Evolutionary conservation across 140 eudicot species (phyloP), one percentile per base, ranked within the genome.

Genomic region (Flaveria floridana): DNA sequence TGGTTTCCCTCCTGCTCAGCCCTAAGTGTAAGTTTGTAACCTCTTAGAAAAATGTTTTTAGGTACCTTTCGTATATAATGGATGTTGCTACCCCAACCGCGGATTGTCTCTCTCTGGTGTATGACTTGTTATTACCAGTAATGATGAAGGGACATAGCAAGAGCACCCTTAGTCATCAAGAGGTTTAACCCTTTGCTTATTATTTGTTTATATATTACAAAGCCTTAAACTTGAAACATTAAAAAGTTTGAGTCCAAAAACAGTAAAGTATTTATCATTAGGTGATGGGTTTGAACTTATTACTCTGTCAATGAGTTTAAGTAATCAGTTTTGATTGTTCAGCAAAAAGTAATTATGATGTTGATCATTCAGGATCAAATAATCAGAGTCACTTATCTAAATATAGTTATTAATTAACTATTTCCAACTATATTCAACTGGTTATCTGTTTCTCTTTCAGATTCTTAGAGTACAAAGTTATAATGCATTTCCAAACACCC

Each of bases 31-130:
- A 5, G 41, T 34, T 70, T 84, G 13, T 73, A 46, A 75, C 34
- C 37, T 68, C 48, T 26, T 51, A 20, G 44, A 67, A 69, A 58
- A 51, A 25, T 68, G 18, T 69, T 70, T 76, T 46, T 87, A 91
- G 97, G 66, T 91, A 91, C 75, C 92, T 91, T 46, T 83, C 97
- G 0, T 91, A 91, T 56, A 81, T 91, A 78, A 91, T 91, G 97
- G 97, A 91, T 82, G 97, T 91, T 74, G 92, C 97, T 14, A 91
- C 97, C 6, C 97, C 97, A 44, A 91, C 97, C 6, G 92, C 92
- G 15, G 90, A 91, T 70, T 91, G 97, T 72, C 86, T 91, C 1
- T 82, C 89, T 9, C 77, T 91, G 34, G 92, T 91, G 52, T 66
- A 86, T 70, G 97, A 88, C 68, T 73, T 91, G 61, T 76, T 90